Evolutionary conservation across 495 filamentous ascomycete genomes (phyloP).

Genomic region (Aspergillus avenaceus): DNA sequence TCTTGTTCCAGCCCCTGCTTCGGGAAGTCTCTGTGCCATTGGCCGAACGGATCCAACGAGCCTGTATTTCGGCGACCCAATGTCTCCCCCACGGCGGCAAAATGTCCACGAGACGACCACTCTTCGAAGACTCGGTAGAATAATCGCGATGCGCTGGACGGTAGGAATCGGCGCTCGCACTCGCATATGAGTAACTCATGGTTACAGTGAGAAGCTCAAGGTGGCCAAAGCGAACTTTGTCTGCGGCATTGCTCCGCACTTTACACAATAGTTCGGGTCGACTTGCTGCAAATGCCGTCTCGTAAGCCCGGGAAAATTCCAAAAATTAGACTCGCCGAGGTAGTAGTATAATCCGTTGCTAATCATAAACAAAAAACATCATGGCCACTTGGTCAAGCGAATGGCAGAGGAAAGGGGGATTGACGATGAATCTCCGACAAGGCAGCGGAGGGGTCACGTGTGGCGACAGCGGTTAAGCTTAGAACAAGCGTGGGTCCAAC

Average conservation of each 20-base stretch:
- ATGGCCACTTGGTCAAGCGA: not conserved
- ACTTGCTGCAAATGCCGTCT: not conserved
- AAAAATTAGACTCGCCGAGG: not conserved
- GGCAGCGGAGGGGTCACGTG: not conserved
- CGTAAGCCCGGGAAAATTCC: not conserved
- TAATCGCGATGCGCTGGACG: conserved; percentile 22
- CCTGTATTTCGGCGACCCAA: conserved; percentile 21
- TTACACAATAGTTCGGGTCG: not conserved
- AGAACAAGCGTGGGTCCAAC: not conserved
- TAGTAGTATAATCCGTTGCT: not conserved
- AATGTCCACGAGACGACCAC: conserved; percentile 11
- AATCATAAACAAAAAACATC: not conserved
- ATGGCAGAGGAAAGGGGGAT: not conserved
- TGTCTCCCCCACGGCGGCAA: conserved; percentile 19
- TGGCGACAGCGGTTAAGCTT: not conserved
- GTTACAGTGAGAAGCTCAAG: conserved; percentile 12
- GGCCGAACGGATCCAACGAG: conserved; percentile 1
- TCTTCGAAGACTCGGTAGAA: conserved; percentile 6
- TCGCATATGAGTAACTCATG: conserved; percentile 40
- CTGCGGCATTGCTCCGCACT: conserved; percentile 17
- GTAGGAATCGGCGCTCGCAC: conserved; percentile 24
- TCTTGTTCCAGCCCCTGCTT: conserved; percentile 7
- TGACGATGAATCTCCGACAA: not conserved
- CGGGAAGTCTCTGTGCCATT: conserved; percentile 2
- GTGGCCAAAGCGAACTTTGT: conserved; percentile 6